These are phyloP conservation scores for Lentinula guzmanii DNA, from an alignment of 768 basidiomycete species.

Conservation along the genomic window DNA sequence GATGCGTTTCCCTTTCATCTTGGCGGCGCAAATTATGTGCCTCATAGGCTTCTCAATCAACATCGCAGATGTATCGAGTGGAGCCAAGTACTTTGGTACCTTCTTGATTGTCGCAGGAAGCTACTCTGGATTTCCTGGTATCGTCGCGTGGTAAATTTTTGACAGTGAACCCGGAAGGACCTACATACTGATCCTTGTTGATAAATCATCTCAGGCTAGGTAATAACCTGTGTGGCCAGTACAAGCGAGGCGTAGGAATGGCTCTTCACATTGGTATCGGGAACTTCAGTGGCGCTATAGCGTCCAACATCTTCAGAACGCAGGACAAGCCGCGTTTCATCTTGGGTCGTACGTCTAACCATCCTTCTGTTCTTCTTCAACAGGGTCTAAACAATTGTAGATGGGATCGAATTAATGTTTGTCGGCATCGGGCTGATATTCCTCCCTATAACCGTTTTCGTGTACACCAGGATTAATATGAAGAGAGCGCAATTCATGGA, in stretches of 20 bases:
- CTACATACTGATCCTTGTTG: neutral
- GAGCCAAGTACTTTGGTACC: constrained; percentile 25
- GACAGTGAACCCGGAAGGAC: constrained; percentile 5
- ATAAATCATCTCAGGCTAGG: constrained; percentile 39
- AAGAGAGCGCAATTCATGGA: constrained; percentile 32
- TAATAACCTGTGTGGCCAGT: constrained; percentile 63
- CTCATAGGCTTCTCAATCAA: constrained; percentile 61
- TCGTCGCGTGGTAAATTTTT: constrained; percentile 47
- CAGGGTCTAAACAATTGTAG: constrained; percentile 22
- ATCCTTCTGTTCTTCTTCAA: neutral
- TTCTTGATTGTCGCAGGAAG: constrained; percentile 64
- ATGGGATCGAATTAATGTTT: constrained; percentile 62
- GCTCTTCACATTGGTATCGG: constrained; percentile 65
- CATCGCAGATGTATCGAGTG: constrained; percentile 43
- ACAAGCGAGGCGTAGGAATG: constrained; percentile 66
- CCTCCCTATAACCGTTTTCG: constrained; percentile 39
- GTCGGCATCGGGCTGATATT: constrained; percentile 56
- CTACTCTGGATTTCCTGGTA: constrained; percentile 54
- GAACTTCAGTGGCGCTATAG: constrained; percentile 60
- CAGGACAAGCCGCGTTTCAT: constrained; percentile 56
- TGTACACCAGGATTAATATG: constrained; percentile 52
- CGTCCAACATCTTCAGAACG: constrained; percentile 55
- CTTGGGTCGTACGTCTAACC: constrained; percentile 48
- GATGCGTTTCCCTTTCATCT: constrained; percentile 54
- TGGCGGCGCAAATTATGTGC: constrained; percentile 41